Conservation (phyloP, 2,329 filamentous ascomycete genomes). For the Arthrobotrys sinensis region DNA sequence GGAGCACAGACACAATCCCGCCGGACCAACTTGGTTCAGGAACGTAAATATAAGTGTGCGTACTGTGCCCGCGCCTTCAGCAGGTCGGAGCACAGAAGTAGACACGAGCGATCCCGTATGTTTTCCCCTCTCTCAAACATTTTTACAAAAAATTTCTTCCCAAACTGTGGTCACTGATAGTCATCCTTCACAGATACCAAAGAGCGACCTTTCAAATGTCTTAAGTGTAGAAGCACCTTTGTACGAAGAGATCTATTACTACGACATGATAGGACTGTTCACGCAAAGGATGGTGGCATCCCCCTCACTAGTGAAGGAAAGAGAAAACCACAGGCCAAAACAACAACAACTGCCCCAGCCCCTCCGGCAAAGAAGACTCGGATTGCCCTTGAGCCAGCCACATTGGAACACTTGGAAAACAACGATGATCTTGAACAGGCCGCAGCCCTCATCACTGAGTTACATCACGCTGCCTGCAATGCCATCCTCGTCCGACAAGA, state of each 20-base stretch:
- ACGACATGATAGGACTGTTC: conserved; percentile 96
- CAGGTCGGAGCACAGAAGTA: conserved; percentile 94
- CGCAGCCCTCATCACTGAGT: conserved; percentile 97
- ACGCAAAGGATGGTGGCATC: conserved; percentile 96
- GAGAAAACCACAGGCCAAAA: conserved; percentile 83
- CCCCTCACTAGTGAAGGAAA: conserved; percentile 95
- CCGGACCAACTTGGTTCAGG: conserved; percentile 73
- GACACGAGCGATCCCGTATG: conserved; percentile 98
- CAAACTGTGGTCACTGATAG: conserved; percentile 1
- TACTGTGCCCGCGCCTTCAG: conserved; percentile 98
- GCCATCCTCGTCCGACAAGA: conserved; percentile 76
- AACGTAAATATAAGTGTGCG: conserved; percentile 99
- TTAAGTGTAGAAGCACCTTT: conserved; percentile 98
- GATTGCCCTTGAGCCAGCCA: conserved; percentile 85
- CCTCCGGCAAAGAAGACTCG: conserved; percentile 57
- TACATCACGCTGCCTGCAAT: conserved; percentile 91
- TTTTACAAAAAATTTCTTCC: neutral
- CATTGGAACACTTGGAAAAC: conserved; percentile 92
- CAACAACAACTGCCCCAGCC: conserved; percentile 68
- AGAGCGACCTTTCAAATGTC: conserved; percentile 97
- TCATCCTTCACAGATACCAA: conserved; percentile 82
- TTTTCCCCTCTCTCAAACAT: conserved; percentile 67
- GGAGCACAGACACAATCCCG: conserved; percentile 70
- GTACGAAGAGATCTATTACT: conserved; percentile 96
- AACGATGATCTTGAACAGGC: conserved; percentile 96